Evolutionary conservation across 768 basidiomycete genomes (phyloP), one percentile per base, ranked within the genome.

Genomic region (Punctularia strigosozonata): DNA sequence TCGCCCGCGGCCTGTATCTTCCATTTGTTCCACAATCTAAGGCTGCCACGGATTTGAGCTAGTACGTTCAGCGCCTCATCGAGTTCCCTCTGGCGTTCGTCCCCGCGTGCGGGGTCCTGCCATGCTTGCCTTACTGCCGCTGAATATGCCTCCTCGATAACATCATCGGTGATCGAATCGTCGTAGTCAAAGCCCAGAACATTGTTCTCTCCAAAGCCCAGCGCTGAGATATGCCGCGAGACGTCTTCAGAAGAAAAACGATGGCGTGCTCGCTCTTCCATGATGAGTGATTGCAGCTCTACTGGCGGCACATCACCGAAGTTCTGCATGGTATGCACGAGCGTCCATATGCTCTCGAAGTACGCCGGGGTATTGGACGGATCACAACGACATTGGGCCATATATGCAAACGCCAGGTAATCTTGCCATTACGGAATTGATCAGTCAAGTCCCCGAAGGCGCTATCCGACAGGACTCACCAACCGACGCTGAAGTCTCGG

Each of bases 371-470:
- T 87, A 25, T 65, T 59, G 3, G 57, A 61, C 22, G 84, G 83
- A 49, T 88, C 77, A 55, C 87, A 90, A 43, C 84, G 80, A 51
- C 76, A 81, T 55, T 89, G 84, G 0, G 83, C 78, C 40, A 78
- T 58, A 50, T 89, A 90, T 1, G 77, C 84, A 53, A 85, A 88
- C n/a, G 63, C 62, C 38, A 90, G 66, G 10, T 85, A 61, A 18
- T 81, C 86, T n/a, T 89, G 46, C 15, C 20, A 13, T 26, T 21
- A 30, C 12, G 28, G 32, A 34, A 33, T 43, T 15, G 43, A 25
- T 10, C 13, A 12, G 44, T 25, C 37, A 35, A 34, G 31, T 45
- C 31, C 24, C 31, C 13, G 19, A 25, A 30, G 25, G 22, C 4
- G 17, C 14, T 18, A 12, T 4, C 21, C 30, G 12, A 26, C 5